Evolutionary conservation across 2,329 filamentous ascomycete genomes (phyloP).

Genomic region (Clarireedia homoeocarpa): DNA sequence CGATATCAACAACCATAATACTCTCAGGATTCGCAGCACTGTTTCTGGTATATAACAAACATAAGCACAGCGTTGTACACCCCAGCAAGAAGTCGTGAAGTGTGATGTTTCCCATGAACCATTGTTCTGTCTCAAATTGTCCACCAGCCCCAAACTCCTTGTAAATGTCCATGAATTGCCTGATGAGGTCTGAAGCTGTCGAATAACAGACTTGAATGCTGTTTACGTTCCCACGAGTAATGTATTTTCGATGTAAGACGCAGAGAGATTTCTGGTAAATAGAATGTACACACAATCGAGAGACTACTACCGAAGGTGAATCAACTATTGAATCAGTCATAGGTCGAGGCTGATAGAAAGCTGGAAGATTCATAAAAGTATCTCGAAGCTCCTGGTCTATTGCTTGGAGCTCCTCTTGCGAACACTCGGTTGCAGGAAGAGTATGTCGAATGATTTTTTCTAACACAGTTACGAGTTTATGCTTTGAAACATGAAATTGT

Average conservation of each 20-base stretch:
- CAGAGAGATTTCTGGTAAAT: conserved; percentile 25
- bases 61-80: conserved; percentile 22
- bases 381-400: conserved; percentile 20
- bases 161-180: conserved; percentile 21
- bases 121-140: conserved; percentile 19
- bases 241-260: conserved; percentile 26
- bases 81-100: conserved; percentile 26
- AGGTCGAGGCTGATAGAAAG: conserved; percentile 14
- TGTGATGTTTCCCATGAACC: conserved; percentile 24
- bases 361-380: conserved; percentile 17
- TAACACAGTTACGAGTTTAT: conserved; percentile 26
- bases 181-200: conserved; percentile 18
- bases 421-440: conserved; percentile 14
- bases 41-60: not conserved
- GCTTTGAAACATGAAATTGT: conserved; percentile 11
- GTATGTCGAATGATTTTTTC: conserved; percentile 25
- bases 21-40: no score
- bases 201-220: conserved; percentile 18
- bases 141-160: conserved; percentile 23
- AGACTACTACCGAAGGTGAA: conserved; percentile 21
- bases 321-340: conserved; percentile 20
- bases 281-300: conserved; percentile 19
- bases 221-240: conserved; percentile 15
- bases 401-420: not conserved
- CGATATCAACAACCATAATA: not conserved